Percentiles rank a stretch among this genome's conserved stretches.
Conservation (phyloP, 306 rosid genomes). For the Styphnolobium japonicum region DNA sequence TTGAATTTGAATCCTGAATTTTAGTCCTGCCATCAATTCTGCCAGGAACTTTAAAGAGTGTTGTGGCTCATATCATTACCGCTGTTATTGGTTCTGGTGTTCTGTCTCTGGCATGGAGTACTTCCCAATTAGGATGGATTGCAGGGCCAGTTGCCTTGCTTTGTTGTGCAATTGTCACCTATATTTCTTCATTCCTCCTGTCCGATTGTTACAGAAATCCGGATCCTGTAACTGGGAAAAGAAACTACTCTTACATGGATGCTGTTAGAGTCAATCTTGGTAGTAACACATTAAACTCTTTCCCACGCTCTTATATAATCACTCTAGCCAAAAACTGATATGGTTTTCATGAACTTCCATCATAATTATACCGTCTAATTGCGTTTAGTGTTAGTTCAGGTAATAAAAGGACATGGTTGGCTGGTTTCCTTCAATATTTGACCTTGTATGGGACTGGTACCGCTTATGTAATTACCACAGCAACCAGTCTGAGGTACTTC, state of each 20-base stretch:
- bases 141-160: constrained; percentile 57
- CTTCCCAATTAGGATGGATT: constrained; percentile 68
- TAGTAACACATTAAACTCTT: constrained; percentile 19
- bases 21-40: neutral
- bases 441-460: constrained; percentile 55
- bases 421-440: constrained; percentile 57
- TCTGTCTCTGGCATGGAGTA: constrained; percentile 75
- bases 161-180: constrained; percentile 50
- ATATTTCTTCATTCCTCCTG: constrained; percentile 51
- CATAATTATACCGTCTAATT: constrained; percentile 8
- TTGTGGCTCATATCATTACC: constrained; percentile 69
- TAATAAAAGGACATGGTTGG: constrained; percentile 43
- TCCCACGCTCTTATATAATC: neutral
- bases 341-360: constrained; percentile 5
- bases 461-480: constrained; percentile 75
- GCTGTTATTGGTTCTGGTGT: constrained; percentile 79
- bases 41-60: constrained; percentile 52
- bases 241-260: constrained; percentile 61
- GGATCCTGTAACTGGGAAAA: constrained; percentile 61
- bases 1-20: constrained; percentile 18
- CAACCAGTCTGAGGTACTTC: constrained; percentile 58
- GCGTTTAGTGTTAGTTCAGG: constrained; percentile 49
- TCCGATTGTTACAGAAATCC: constrained; percentile 70
- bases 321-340: neutral
- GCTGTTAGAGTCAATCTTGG: constrained; percentile 72